These are phyloP conservation scores for Myriosclerotinia duriaeana DNA, from an alignment of 2,329 filamentous ascomycete genomes.

Conservation along the genomic window DNA sequence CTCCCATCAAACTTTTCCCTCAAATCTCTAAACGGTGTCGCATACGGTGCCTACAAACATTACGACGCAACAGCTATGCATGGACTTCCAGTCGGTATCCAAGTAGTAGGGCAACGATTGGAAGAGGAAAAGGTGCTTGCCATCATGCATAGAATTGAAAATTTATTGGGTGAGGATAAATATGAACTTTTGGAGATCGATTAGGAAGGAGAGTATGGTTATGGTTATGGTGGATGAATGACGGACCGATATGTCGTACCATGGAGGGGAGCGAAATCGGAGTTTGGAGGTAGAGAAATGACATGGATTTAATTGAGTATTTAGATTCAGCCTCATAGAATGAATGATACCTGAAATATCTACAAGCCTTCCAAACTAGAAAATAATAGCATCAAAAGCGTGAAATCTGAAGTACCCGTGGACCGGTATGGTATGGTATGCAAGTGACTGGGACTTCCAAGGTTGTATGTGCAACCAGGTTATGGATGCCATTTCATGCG, in stretches of 20 bases:
- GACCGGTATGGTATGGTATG: no score
- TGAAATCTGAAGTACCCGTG: background rate
- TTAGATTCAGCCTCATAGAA: background rate
- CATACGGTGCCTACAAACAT: constrained; percentile 78
- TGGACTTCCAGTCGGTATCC: constrained; percentile 78
- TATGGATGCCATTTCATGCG: no score
- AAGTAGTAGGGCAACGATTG: constrained; percentile 39
- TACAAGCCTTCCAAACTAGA: background rate
- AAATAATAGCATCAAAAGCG: background rate
- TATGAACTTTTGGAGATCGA: constrained; percentile 51
- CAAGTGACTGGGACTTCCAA: no score
- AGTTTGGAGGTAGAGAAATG: background rate
- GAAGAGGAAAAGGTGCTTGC: constrained; percentile 42
- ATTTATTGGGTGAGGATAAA: constrained; percentile 61
- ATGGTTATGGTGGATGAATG: background rate
- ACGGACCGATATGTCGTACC: background rate
- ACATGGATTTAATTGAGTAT: background rate
- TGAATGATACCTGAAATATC: background rate
- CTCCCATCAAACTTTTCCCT: constrained; percentile 61
- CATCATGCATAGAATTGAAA: constrained; percentile 58
- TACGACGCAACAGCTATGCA: constrained; percentile 84
- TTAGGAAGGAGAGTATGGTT: constrained; percentile 21
- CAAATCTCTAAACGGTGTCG: constrained; percentile 72
- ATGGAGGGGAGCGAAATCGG: background rate
- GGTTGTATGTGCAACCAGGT: no score